Conservation (phyloP, 2,329 filamentous ascomycete species). For the Sporothrix curviconia region DNA sequence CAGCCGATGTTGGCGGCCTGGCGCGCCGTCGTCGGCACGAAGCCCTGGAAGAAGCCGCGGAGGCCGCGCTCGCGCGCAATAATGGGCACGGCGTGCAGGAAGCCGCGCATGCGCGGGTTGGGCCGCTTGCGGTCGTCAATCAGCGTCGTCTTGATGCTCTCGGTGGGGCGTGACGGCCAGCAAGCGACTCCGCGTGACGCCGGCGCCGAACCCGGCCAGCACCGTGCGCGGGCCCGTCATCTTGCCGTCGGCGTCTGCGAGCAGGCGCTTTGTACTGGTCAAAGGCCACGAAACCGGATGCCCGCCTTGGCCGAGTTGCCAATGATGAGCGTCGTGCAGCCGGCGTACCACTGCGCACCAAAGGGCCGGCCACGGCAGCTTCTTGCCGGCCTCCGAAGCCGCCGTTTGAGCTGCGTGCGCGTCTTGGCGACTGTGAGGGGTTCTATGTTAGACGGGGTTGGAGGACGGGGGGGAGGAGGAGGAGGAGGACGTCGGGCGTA, state of each 20-base stretch:
- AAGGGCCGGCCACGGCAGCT: slow-evolving; percentile 94
- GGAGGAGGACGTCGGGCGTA: slow-evolving; percentile 36
- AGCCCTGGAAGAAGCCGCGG: slow-evolving; percentile 92
- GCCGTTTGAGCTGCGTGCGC: slow-evolving; percentile 82
- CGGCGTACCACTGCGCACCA: slow-evolving; percentile 91
- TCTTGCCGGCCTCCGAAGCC: slow-evolving; percentile 72
- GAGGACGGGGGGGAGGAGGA: not conserved
- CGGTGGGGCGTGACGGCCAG: slow-evolving; percentile 92
- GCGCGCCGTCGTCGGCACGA: slow-evolving; percentile 87
- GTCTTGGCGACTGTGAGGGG: slow-evolving; percentile 73
- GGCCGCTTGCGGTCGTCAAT: slow-evolving; percentile 90
- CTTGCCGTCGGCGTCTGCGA: slow-evolving; percentile 78
- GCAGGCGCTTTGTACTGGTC: slow-evolving; percentile 83
- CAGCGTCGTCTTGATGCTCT: slow-evolving; percentile 97
- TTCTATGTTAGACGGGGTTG: slow-evolving; percentile 14
- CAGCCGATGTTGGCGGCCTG: slow-evolving; percentile 93
- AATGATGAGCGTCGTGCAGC: slow-evolving; percentile 93
- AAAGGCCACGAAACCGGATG: slow-evolving; percentile 91
- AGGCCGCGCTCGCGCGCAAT: slow-evolving; percentile 85
- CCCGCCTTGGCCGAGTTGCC: slow-evolving; percentile 96
- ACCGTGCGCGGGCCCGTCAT: slow-evolving; percentile 87
- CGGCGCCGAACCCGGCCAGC: slow-evolving; percentile 87
- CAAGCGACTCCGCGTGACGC: slow-evolving; percentile 86
- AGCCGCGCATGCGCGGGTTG: slow-evolving; percentile 82
- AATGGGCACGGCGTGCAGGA: slow-evolving; percentile 80